phyloP scores from a whole-genome alignment of 345 rosid species.

The Punica granatum region DNA sequence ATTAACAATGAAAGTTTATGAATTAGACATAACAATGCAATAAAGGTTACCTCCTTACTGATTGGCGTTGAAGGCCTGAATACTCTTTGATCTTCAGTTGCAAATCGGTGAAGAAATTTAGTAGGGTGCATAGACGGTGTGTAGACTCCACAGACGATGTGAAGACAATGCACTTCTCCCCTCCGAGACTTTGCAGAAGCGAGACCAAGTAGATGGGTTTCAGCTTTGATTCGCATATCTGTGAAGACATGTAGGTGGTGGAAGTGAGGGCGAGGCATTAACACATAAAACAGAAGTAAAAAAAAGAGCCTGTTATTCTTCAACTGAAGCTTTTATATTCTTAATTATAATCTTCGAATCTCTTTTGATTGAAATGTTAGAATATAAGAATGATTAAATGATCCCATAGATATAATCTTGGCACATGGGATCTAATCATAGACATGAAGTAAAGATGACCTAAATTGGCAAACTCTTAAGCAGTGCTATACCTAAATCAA shows the following conservation, averaged over 20 bases:
- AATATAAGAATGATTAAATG: neutral
- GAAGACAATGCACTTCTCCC: slow-evolving; percentile 79
- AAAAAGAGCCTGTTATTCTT: neutral
- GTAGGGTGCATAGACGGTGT: slow-evolving; percentile 69
- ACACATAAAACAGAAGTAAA: neutral
- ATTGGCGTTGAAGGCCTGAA: slow-evolving; percentile 76
- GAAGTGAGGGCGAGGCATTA: neutral
- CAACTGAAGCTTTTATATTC: neutral
- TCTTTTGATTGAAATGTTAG: neutral
- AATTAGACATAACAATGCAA: neutral
- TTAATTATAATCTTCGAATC: neutral
- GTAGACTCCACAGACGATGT: slow-evolving; percentile 84
- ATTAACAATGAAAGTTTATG: neutral
- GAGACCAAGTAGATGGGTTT: slow-evolving; percentile 78
- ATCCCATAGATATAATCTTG: neutral
- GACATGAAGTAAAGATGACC: neutral
- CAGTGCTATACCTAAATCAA: neutral
- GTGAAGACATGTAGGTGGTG: slow-evolving; percentile 11
- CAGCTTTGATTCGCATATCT: slow-evolving; percentile 69
- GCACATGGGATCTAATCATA: neutral
- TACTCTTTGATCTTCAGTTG: slow-evolving; percentile 74
- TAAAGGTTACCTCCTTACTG: slow-evolving; percentile 54
- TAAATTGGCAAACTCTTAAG: neutral
- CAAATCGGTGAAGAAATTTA: slow-evolving; percentile 67
- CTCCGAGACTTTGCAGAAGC: slow-evolving; percentile 63